Percentiles rank a stretch among this genome's conserved stretches.
Conservation (phyloP, 257 asterid genomes). For the Leonotis leonurus region DNA sequence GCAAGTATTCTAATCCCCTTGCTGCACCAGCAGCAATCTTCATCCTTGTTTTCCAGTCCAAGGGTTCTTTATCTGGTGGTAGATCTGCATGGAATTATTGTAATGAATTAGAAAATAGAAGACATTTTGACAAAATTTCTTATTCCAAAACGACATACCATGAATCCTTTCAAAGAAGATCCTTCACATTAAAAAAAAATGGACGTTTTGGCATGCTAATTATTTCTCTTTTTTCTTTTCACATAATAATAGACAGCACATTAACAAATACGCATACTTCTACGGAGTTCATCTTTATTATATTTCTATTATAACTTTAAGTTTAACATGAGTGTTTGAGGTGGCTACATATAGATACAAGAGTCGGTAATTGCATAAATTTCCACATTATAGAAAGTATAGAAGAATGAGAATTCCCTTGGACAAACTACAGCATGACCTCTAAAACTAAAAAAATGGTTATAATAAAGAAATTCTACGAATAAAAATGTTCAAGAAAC, state of each 20-base stretch:
- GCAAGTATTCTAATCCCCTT: conserved; percentile 80
- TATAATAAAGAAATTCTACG: not conserved
- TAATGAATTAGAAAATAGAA: not conserved
- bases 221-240: not conserved
- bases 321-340: not conserved
- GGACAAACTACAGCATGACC: not conserved
- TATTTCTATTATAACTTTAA: too few relatives aligned
- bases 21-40: conserved; percentile 95
- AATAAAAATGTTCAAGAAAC: not conserved
- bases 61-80: conserved; percentile 54
- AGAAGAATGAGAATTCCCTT: not conserved
- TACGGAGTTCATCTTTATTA: not conserved
- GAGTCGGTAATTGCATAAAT: not conserved
- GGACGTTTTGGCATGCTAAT: too few relatives aligned
- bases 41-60: conserved; percentile 95
- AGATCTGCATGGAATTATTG: conserved; percentile 34
- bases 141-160: too few relatives aligned
- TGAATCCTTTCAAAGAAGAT: too few relatives aligned
- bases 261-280: too few relatives aligned
- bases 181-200: too few relatives aligned
- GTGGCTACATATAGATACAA: not conserved
- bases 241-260: not conserved
- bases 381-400: not conserved
- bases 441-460: not conserved
- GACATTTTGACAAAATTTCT: not conserved